A percentile compares a stretch with the other conserved stretches of the same genome.
phyloP scores from a whole-genome alignment of 2,329 filamentous ascomycete species.

The Ascochyta rabiei region DNA sequence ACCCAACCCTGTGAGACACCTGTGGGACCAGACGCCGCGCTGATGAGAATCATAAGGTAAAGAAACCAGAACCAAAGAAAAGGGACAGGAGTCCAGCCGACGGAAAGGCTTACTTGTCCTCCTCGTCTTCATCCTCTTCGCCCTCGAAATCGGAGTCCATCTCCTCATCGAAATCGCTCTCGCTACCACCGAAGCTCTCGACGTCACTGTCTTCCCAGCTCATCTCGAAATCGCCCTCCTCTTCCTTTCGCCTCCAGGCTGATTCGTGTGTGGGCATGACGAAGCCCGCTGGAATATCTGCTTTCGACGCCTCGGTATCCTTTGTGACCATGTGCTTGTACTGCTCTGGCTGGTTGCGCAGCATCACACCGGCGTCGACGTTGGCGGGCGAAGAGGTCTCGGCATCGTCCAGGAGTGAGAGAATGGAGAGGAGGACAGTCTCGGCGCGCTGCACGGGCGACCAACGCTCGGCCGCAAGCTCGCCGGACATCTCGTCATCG shows the following conservation, averaged over 20 bases:
- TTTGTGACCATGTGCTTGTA: conserved; percentile 75
- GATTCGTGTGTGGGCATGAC: conserved; percentile 77
- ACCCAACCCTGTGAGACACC: conserved; percentile 11
- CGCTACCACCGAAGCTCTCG: conserved; percentile 76
- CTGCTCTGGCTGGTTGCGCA: conserved; percentile 71
- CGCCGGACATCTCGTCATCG: conserved; percentile 90
- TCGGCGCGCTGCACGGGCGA: conserved; percentile 92
- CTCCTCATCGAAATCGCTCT: conserved; percentile 59
- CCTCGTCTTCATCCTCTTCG: conserved; percentile 39
- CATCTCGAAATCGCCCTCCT: conserved; percentile 64
- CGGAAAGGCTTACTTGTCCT: conserved; percentile 23
- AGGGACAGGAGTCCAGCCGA: background rate
- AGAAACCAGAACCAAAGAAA: conserved; percentile 1
- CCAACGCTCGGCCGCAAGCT: conserved; percentile 90
- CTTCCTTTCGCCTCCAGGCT: conserved; percentile 67
- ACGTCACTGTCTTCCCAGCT: conserved; percentile 54
- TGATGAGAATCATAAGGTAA: conserved; percentile 17
- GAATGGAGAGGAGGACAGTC: conserved; percentile 89
- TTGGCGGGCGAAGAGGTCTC: conserved; percentile 94
- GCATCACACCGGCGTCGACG: conserved; percentile 87
- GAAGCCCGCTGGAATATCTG: conserved; percentile 79
- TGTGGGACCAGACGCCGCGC: conserved; percentile 32
- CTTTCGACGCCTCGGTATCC: conserved; percentile 74
- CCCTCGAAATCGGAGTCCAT: conserved; percentile 65
- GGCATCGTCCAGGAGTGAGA: conserved; percentile 90